Evolutionary conservation across 768 basidiomycete species (phyloP), one percentile per base, ranked within the genome.

Genomic region (Lactarius evosmus): DNA sequence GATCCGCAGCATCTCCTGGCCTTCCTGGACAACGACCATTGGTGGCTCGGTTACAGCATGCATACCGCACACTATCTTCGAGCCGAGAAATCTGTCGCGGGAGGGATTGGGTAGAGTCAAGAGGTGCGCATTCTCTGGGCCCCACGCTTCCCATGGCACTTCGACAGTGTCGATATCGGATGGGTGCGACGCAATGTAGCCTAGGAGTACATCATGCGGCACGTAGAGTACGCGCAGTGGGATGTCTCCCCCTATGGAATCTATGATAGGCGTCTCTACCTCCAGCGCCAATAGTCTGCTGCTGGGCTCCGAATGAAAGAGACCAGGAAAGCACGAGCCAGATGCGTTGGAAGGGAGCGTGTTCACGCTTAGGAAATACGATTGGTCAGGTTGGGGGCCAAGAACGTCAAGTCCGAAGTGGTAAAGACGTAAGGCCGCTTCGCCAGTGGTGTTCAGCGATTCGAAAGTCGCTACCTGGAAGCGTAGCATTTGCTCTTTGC

Each of bases 81-180:
- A 19, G 36, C 38, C 38, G 34, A 34, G 29, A 19, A 32, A 32
- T 52, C 22, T 25, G 12, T n/a, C 11, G 16, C 2, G n/a, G 11
- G 40, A 41, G 0, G 25, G 29, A 2, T 52, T 9, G 14, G 51
- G 38, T 14, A 41, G 7, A n/a, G 2, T 40, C n/a, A 7, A 41
- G 29, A 60, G 27, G 9, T 19, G 51, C 38, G 51, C 25, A n/a
- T 54, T 30, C 3, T 40, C 52, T 14, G 38, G 38, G 30, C 29
- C n/a, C 59, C 59, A 60, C 4, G 11, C 51, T 22, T 25, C 36
- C 59, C 59, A 60, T 14, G 59, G 59, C 14, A 53, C 51, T 52
- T 41, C 29, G 29, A 52, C 34, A 25, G 58, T 25, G 16, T 50
- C 57, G 7, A 49, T 0, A 7, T 30, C 58, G 27, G 41, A 33